Evolutionary conservation across 148 eudicot species (phyloP), one percentile per base, ranked within the genome.

Genomic region (Silene latifolia): DNA sequence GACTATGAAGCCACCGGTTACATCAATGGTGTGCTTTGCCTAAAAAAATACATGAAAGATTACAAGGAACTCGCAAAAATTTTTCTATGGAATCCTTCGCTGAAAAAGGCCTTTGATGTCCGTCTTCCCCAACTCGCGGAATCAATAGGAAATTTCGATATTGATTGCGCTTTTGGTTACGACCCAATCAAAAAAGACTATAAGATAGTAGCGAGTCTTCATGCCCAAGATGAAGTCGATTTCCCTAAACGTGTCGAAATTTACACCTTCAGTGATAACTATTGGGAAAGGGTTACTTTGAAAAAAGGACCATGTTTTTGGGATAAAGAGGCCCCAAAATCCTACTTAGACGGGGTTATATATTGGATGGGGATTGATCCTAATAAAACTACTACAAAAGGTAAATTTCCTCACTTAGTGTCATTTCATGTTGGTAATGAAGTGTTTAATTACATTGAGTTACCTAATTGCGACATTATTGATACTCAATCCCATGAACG

Each of bases 101-200:
- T 39, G 44, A 39, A 39, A 39, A 39, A 39, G 9, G 44, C 44
- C 6, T 39, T 39, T 39, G 44, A 39, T 39, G 44, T 39, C 44
- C 44, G 44, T 39, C 44, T 39, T 39, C 63, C 69, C 21, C 12
- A 53, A 6, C 4, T 69, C 12, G 19, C 64, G 8, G 7, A 0
- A 18, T 11, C 15, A 0, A 11, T 17, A 17, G 19, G 11, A 35
- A 21, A 14, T 1, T 14, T n/a, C 17, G 63, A 63, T 29, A 47
- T 71, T 7, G 75, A 77, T 54, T 71, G 60, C 21, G 80, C 69
- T 20, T 77, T 77, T 14, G 80, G 80, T 18, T 77, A n/a, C 5
- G 75, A 77, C n/a, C 24, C 69, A 0, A 18, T 35, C 4, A 71
- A 7, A 18, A 77, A 71, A 32, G 75, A 77, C 14, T 71, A 63